A percentile compares a stretch with the other conserved stretches of the same genome.
Conservation (phyloP, 2,329 filamentous ascomycete species). For the Tolypocladium album region DNA sequence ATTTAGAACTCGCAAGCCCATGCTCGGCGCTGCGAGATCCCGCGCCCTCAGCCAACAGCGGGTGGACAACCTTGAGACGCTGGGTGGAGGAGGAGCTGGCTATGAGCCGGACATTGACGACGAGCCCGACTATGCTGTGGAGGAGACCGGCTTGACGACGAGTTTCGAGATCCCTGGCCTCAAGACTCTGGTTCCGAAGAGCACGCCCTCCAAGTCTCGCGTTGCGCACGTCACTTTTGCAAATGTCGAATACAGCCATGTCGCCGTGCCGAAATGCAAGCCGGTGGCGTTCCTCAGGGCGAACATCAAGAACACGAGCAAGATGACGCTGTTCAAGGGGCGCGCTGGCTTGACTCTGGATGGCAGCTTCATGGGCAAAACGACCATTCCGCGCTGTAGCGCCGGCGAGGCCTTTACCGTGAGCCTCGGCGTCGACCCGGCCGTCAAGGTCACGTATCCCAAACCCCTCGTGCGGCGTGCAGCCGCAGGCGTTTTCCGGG, state of each 20-base stretch:
- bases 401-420: conserved; percentile 40
- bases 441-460: conserved; percentile 39
- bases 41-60: background rate
- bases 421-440: conserved; percentile 44
- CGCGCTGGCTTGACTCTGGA: conserved; percentile 44
- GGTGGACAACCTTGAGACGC: background rate
- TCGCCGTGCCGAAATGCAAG: conserved; percentile 45
- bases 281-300: conserved; percentile 45
- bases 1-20: too few relatives aligned
- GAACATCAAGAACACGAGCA: conserved; percentile 37
- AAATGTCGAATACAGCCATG: conserved; percentile 38
- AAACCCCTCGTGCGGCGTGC: conserved; percentile 39
- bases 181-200: conserved; percentile 39
- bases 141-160: conserved; percentile 44
- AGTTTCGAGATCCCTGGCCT: conserved; percentile 44
- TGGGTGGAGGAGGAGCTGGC: background rate
- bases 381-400: conserved; percentile 39
- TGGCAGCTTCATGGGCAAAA: conserved; percentile 45
- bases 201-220: conserved; percentile 39
- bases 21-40: background rate
- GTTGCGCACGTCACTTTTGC: conserved; percentile 39
- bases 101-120: background rate
- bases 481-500: conserved; percentile 37
- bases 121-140: conserved; percentile 31
- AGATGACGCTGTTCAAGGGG: conserved; percentile 40